Conservation (phyloP, 148 eudicot genomes). For the Rhododendron simsii region DNA sequence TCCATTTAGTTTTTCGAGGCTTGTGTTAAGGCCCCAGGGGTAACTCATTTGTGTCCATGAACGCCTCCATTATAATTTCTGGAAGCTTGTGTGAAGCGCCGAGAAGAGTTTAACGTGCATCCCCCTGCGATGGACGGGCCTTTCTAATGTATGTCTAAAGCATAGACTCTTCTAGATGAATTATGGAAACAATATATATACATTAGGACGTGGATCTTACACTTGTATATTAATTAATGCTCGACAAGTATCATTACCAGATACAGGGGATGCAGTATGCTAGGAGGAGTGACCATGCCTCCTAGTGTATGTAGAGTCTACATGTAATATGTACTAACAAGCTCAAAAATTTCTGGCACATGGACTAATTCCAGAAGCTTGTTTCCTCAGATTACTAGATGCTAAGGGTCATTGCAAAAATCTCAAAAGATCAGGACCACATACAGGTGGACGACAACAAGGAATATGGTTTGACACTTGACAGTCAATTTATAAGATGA, state of each 20-base stretch:
- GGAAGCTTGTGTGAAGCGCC: neutral
- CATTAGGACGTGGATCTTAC: neutral
- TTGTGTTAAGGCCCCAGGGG: neutral
- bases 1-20: neutral
- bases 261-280: neutral
- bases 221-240: neutral
- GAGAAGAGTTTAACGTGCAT: neutral
- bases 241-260: neutral
- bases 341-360: neutral
- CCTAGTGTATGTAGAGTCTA: neutral
- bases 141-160: neutral
- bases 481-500: neutral
- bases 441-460: neutral
- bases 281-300: neutral
- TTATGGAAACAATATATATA: neutral
- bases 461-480: neutral
- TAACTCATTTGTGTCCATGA: neutral
- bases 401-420: neutral
- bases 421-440: neutral
- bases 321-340: neutral
- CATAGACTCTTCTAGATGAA: neutral
- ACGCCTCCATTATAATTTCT: neutral
- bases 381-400: neutral
- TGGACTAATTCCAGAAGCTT: neutral
- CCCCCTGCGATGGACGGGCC: neutral